Conservation (phyloP, 1,284 basidiomycete genomes). For the Rhodotorula sp. region DNA sequence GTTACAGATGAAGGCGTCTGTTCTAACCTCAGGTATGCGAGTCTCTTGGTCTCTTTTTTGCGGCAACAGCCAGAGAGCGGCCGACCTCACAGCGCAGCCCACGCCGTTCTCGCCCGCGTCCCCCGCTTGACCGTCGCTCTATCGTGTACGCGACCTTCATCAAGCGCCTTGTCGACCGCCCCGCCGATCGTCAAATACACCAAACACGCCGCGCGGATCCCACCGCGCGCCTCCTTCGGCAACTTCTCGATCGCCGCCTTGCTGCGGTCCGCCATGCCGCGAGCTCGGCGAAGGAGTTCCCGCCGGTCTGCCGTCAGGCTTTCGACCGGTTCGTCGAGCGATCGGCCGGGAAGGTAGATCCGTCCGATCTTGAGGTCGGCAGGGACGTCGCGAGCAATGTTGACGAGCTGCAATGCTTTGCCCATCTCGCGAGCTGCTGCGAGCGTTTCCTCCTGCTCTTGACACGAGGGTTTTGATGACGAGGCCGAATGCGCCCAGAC, state of each 20-base stretch:
- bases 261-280: conserved; percentile 41
- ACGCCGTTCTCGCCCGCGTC: conserved; percentile 43
- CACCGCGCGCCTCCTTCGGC: conserved; percentile 48
- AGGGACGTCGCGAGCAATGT: conserved; percentile 51
- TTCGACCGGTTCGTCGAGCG: conserved; percentile 39
- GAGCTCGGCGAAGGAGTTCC: conserved; percentile 46
- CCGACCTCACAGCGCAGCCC: conserved; percentile 42
- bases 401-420: conserved; percentile 51
- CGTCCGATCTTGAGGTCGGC: conserved; percentile 50
- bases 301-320: conserved; percentile 42
- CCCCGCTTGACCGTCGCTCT: conserved; percentile 46
- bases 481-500: conserved; percentile 48
- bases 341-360: conserved; percentile 51
- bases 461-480: neutral
- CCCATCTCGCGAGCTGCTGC: conserved; percentile 50
- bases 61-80: neutral
- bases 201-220: conserved; percentile 49
- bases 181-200: conserved; percentile 50
- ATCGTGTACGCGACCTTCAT: conserved; percentile 25
- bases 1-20: no score
- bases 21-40: no score
- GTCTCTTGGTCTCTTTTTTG: no score
- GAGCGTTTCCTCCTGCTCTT: conserved; percentile 30
- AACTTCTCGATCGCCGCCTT: conserved; percentile 46
- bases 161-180: conserved; percentile 24